A percentile compares a stretch with the other conserved stretches of the same genome.
Evolutionary conservation across 768 basidiomycete species (phyloP).

Genomic region (Boletus sensibilis): DNA sequence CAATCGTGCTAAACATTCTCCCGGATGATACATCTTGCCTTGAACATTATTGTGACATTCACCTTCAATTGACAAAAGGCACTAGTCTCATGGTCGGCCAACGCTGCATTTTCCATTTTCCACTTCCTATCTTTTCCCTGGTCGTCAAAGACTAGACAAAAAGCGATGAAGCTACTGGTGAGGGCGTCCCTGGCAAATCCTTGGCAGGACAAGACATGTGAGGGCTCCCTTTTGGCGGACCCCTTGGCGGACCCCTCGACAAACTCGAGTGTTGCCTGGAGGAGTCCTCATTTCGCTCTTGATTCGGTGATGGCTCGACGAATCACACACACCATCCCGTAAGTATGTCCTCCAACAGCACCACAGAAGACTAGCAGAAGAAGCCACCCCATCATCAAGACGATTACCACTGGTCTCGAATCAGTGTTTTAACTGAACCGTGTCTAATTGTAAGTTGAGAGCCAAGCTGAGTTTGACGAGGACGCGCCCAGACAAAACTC

Average conservation of each 20-base stretch:
- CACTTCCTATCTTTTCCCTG: too few relatives aligned
- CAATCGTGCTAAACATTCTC: background rate
- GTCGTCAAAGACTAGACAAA: background rate
- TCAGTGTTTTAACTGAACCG: too few relatives aligned
- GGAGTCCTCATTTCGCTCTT: background rate
- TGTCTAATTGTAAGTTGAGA: too few relatives aligned
- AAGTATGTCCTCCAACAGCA: background rate
- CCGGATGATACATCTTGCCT: background rate
- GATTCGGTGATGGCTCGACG: background rate
- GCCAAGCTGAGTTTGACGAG: too few relatives aligned
- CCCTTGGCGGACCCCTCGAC: too few relatives aligned
- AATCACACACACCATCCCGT: background rate
- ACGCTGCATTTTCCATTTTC: background rate
- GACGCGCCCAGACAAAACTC: too few relatives aligned
- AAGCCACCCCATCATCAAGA: background rate
- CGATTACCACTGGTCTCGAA: too few relatives aligned
- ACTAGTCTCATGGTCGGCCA: background rate
- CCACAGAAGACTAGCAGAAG: background rate
- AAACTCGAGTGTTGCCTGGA: background rate
- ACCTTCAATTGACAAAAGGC: background rate
- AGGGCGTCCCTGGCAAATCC: background rate
- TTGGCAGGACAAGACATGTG: background rate
- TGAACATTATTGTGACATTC: background rate
- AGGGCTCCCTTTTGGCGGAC: background rate
- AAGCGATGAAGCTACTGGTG: background rate